Percentiles rank a stretch among this genome's conserved stretches.
Conservation (phyloP, 768 basidiomycete species). For the Russula abietina region DNA sequence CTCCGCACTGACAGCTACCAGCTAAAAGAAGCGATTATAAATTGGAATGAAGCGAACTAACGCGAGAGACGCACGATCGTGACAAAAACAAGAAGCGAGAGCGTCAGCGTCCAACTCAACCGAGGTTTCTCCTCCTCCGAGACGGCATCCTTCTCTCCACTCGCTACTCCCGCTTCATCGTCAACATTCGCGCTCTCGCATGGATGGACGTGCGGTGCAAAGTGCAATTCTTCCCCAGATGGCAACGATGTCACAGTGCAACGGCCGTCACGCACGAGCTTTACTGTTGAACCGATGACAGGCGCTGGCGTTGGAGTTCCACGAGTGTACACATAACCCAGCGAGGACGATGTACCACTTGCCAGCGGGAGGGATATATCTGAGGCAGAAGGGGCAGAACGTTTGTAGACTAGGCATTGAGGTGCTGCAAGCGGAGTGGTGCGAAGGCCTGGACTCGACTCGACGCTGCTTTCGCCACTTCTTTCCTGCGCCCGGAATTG, state of each 20-base stretch:
- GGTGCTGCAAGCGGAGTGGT: neutral
- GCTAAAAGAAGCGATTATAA: constrained; percentile 28
- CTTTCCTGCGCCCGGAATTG: constrained; percentile 8
- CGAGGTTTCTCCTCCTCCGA: constrained; percentile 15
- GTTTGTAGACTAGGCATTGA: neutral
- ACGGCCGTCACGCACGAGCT: constrained; percentile 22
- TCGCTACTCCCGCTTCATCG: constrained; percentile 2
- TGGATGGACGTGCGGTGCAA: neutral
- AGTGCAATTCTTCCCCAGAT: constrained; percentile 12
- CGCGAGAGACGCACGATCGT: constrained; percentile 18
- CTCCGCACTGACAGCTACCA: constrained; percentile 59
- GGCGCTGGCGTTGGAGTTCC: constrained; percentile 17
- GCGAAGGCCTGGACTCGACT: constrained; percentile 2
- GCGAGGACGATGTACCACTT: constrained; percentile 9
- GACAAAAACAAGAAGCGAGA: constrained; percentile 11
- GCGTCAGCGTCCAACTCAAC: constrained; percentile 22
- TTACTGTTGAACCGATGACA: constrained; percentile 22
- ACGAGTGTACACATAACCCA: constrained; percentile 17
- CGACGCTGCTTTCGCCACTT: constrained; percentile 1
- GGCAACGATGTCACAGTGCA: constrained; percentile 20
- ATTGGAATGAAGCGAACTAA: neutral
- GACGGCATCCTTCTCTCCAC: neutral
- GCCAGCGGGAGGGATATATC: constrained; percentile 18
- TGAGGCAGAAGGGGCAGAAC: constrained; percentile 14
- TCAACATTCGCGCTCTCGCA: constrained; percentile 6